phyloP scores from a whole-genome alignment of 495 filamentous ascomycete genomes.

The Pseudevernia furfuracea region DNA sequence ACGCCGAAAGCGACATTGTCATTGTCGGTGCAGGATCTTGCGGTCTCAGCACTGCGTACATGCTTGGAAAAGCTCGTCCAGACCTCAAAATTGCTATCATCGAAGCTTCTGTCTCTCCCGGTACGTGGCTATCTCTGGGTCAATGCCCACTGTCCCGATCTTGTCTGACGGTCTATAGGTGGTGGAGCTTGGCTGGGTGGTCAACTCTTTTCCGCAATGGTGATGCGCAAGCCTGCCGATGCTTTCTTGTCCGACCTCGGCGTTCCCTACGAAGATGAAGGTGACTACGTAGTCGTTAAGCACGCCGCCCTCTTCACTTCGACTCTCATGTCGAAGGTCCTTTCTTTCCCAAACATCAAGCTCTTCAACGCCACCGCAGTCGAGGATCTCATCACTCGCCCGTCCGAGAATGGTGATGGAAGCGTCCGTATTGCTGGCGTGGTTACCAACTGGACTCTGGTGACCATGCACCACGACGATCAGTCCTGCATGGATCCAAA shows the following conservation, averaged over 20 bases:
- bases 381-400: constrained; percentile 82
- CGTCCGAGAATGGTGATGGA: constrained; percentile 33
- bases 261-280: constrained; percentile 81
- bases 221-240: constrained; percentile 87
- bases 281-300: constrained; percentile 82
- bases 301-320: constrained; percentile 88
- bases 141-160: neutral
- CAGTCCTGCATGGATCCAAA: constrained; percentile 94
- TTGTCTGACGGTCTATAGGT: constrained; percentile 33
- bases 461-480: constrained; percentile 84
- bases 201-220: constrained; percentile 87
- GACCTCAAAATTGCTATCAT: constrained; percentile 89
- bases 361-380: constrained; percentile 90
- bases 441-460: constrained; percentile 90
- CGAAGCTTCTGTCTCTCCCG: constrained; percentile 77
- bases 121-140: constrained; percentile 25
- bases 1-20: constrained; percentile 86
- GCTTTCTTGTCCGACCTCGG: constrained; percentile 71
- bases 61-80: constrained; percentile 72
- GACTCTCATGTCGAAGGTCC: constrained; percentile 71
- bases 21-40: constrained; percentile 85
- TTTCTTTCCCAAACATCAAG: constrained; percentile 82
- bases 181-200: constrained; percentile 90
- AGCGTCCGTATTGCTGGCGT: constrained; percentile 71
- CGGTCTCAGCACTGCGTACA: constrained; percentile 76